These are phyloP conservation scores for Trametes elegans DNA, from an alignment of 768 basidiomycete genomes.

Conservation along the genomic window DNA sequence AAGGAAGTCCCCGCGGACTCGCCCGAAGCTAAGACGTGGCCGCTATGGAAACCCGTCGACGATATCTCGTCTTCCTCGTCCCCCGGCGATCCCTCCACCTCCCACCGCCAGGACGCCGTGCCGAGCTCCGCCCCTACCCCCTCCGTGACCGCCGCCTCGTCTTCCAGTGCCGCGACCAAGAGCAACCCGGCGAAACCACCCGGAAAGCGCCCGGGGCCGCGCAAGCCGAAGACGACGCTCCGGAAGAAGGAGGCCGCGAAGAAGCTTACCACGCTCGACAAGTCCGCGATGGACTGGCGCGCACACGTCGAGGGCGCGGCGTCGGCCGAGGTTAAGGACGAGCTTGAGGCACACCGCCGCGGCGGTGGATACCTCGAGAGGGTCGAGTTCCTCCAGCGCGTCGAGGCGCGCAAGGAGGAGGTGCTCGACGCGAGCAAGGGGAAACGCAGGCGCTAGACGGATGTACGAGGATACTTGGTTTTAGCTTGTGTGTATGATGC, in stretches of 20 bases:
- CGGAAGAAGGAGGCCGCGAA: slow-evolving; percentile 54
- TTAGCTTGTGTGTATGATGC: too few relatives aligned
- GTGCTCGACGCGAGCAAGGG: slow-evolving; percentile 55
- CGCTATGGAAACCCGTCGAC: slow-evolving; percentile 42
- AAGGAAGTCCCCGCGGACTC: slow-evolving; percentile 73
- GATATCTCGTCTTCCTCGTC: background rate
- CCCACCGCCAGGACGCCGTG: slow-evolving; percentile 3
- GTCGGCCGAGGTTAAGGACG: slow-evolving; percentile 51
- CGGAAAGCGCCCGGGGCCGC: slow-evolving; percentile 56
- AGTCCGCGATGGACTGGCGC: slow-evolving; percentile 86
- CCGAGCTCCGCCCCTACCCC: too few relatives aligned
- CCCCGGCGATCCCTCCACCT: background rate
- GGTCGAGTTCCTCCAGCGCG: slow-evolving; percentile 77
- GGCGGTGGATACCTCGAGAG: slow-evolving; percentile 83
- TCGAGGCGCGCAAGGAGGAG: slow-evolving; percentile 69
- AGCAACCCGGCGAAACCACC: slow-evolving; percentile 15
- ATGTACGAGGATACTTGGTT: background rate
- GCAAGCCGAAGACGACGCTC: slow-evolving; percentile 60
- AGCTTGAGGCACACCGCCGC: slow-evolving; percentile 70
- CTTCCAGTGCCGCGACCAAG: background rate
- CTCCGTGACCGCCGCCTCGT: slow-evolving; percentile 8
- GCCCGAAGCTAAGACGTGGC: slow-evolving; percentile 75
- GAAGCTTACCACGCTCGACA: slow-evolving; percentile 81
- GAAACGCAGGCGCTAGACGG: slow-evolving; percentile 42
- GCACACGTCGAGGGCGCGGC: slow-evolving; percentile 51